Base-by-base conservation (phyloP, 305 asterid species). In the Solanum hybrid region DNA sequence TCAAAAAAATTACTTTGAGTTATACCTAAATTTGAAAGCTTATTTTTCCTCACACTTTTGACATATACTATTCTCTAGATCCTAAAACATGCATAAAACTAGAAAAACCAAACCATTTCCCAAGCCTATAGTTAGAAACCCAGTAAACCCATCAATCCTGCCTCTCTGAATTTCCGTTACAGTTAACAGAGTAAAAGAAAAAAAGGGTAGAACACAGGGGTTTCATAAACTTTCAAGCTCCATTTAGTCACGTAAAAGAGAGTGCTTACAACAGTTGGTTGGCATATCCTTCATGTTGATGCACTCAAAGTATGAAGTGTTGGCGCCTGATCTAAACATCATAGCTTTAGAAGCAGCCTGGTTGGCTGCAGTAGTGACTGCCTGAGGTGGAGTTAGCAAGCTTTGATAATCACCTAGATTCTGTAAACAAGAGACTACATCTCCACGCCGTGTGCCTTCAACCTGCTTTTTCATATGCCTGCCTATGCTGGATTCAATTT, bases 331-430 rank as follows among this genome's bases (percentile, higher is more conserved):
- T 88, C 91, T 79, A 69, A 96, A 93, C 94, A 96, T 92, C 97
- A 93, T 96, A 89, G 99, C 99, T 93, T 94, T 97, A 42, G 97
- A 92, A 89, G 99, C 99, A 87, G 99, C 99, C 92, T 93, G 98
- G 94, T 97, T 97, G 90, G 99, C 96, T 87, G 96, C 96, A 67
- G 95, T 90, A 89, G 91, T 94, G 89, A 94, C 96, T 12, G 98
- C 93, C 76, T 92, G 94, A 37, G 99, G 99, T 42, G 99, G 99
- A 86, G 95, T 92, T 61, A 97, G 93, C 96, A 97, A 92, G 93
- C 96, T 96, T 91, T 94, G 94, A 92, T 96, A 96, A 90, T 94
- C 97, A 13, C 93, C 94, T 33, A 97, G 93, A 89, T 92, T 95
- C 91, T 95, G 98, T 85, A 97, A 95, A 92, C 99, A 94, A 89